Base-by-base conservation (phyloP, 1,284 basidiomycete genomes). In the Pterulicium gracile region DNA sequence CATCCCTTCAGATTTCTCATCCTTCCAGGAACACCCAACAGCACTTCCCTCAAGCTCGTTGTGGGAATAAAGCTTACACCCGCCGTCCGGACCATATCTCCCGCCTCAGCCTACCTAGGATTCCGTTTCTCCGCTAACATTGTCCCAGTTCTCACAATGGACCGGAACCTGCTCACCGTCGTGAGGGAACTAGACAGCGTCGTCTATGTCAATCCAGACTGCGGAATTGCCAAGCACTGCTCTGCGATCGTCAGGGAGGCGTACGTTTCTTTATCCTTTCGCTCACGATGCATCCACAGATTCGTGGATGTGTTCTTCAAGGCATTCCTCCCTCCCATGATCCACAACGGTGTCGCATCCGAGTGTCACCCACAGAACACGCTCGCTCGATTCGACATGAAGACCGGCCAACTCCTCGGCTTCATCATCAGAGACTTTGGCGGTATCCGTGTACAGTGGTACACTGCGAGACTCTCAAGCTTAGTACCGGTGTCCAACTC, bases 121-220 rank as follows among this genome's bases (percentile, higher is more conserved):
- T 72, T 72, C 1, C 65, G 70, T 61, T 63, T 81, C 69, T 66
- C 77, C 55, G 50, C 77, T 54, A 54, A 82, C 54, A 65, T 88
- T 63, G 70, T 88, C 64, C 64, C 85, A 60, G 65, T 71, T 59
- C 66, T 90, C 63, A 59, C 66, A 62, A 62, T 83, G 64, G 67
- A 89, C 64, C 58, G 74, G 60, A 63, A 62, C 21, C 60, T 74
- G 15, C 61, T 75, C 22, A 72, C 69, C 0, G 72, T 77, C 3
- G 71, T 70, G 5, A 66, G 64, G 51, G 74, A 77, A 55, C 62
- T 75, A 10, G 72, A 72, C 3, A 73, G 69, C 42, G 67, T 70
- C 21, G 68, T 73, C 2, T 69, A 73, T 47, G 51, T 56, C 1
- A 55, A 72, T 50, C 61, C 66, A 4, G 61, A 75, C 45, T 61